These are phyloP conservation scores for Camelina neglecta DNA, from an alignment of 345 rosid species.

Conservation along the genomic window DNA sequence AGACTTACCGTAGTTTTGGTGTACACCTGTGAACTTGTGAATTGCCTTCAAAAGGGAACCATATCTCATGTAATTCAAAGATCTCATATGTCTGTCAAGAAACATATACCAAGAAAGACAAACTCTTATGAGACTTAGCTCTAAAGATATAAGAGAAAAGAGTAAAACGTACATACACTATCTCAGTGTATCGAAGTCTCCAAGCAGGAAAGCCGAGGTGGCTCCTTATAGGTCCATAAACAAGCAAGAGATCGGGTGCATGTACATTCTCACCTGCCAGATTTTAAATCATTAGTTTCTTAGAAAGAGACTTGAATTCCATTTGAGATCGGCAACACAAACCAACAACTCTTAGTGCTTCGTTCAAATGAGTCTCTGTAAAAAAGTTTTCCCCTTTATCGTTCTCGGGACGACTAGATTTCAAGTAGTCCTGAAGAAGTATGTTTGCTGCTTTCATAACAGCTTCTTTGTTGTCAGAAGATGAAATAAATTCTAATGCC, in stretches of 20 bases:
- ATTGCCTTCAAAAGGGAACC: conserved; percentile 78
- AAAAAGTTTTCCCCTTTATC: conserved; percentile 55
- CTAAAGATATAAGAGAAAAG: conserved; percentile 12
- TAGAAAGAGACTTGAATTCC: background rate
- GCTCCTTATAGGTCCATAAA: conserved; percentile 88
- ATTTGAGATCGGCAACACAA: conserved; percentile 40
- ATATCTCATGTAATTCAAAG: conserved; percentile 65
- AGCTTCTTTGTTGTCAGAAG: conserved; percentile 83
- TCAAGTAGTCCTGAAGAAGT: conserved; percentile 57
- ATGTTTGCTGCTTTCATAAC: conserved; percentile 83
- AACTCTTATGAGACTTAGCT: conserved; percentile 14
- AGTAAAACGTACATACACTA: conserved; percentile 58
- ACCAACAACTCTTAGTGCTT: conserved; percentile 77
- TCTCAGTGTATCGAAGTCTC: conserved; percentile 92
- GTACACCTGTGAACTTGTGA: conserved; percentile 72
- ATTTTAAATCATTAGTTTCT: conserved; percentile 29
- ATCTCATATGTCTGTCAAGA: conserved; percentile 77
- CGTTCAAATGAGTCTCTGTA: conserved; percentile 70
- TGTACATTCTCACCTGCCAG: conserved; percentile 65
- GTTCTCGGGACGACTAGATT: conserved; percentile 44
- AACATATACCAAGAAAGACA: conserved; percentile 31
- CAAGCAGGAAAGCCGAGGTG: conserved; percentile 95
- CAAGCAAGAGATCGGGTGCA: conserved; percentile 80
- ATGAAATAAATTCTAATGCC: conserved; percentile 71
- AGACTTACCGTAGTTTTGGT: conserved; percentile 79